Evolutionary conservation across 768 basidiomycete species (phyloP).

Genomic region (Suillus lakei): DNA sequence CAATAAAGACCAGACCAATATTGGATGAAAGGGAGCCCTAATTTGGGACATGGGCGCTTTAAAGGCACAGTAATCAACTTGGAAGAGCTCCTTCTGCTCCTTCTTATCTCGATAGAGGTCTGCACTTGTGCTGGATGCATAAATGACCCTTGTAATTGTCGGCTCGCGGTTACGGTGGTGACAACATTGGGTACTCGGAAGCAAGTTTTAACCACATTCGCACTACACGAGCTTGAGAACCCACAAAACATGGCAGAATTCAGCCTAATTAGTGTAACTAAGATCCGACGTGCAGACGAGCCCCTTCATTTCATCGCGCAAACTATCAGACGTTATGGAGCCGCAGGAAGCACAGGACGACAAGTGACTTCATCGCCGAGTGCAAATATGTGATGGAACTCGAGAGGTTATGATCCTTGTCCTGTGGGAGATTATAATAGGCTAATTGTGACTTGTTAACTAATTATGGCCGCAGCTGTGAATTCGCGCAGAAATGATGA

Average conservation of each 20-base stretch:
- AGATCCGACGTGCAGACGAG: neutral
- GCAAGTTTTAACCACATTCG: neutral
- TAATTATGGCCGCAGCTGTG: neutral
- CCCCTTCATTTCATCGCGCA: neutral
- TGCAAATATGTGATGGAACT: neutral
- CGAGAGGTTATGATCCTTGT: neutral
- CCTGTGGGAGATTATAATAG: neutral
- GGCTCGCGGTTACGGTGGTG: neutral
- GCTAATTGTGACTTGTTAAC: neutral
- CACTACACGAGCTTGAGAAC: neutral
- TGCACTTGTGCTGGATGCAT: neutral
- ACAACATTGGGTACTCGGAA: neutral
- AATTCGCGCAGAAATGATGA: neutral
- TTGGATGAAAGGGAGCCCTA: conserved; percentile 16
- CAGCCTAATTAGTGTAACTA: too few species aligned
- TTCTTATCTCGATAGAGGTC: neutral
- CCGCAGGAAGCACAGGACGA: neutral
- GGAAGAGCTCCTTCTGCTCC: neutral
- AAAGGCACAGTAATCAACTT: neutral
- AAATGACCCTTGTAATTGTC: neutral
- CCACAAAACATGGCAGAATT: neutral
- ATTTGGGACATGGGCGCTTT: conserved; percentile 7
- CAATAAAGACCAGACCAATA: conserved; percentile 14
- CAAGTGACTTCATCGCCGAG: neutral
- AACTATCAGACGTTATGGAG: neutral